phyloP scores from a whole-genome alignment of 2,329 filamentous ascomycete species.

The Fusarium concolor region DNA sequence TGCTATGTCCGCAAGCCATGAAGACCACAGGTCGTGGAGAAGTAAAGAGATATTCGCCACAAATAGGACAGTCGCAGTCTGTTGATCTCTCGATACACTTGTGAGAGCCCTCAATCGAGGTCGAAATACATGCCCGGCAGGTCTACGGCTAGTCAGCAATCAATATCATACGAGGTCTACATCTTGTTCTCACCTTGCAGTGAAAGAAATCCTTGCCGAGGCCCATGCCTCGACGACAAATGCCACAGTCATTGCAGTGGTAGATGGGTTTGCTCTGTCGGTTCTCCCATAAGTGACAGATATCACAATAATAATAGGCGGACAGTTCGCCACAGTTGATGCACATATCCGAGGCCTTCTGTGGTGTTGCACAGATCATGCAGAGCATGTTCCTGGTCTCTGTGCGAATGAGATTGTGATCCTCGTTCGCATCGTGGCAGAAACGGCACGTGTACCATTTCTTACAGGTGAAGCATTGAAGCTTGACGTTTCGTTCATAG shows the following conservation, averaged over 20 bases:
- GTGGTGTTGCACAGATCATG: slow-evolving; percentile 91
- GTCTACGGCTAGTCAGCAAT: slow-evolving; percentile 62
- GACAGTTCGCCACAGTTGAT: slow-evolving; percentile 79
- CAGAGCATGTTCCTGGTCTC: slow-evolving; percentile 96
- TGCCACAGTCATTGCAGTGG: slow-evolving; percentile 95
- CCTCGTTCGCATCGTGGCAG: slow-evolving; percentile 87
- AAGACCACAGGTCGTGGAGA: slow-evolving; percentile 90
- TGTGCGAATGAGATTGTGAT: slow-evolving; percentile 81
- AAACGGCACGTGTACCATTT: slow-evolving; percentile 96
- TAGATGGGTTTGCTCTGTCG: slow-evolving; percentile 92
- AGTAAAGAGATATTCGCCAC: slow-evolving; percentile 95
- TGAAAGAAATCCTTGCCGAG: slow-evolving; percentile 98
- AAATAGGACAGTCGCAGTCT: slow-evolving; percentile 96
- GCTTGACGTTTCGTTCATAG: slow-evolving; percentile 94
- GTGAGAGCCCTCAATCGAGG: slow-evolving; percentile 84
- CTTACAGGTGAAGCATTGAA: slow-evolving; percentile 90
- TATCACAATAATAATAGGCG: slow-evolving; percentile 91
- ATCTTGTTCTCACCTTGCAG: slow-evolving; percentile 78
- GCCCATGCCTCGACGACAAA: slow-evolving; percentile 90
- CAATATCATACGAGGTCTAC: background rate
- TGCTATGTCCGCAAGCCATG: slow-evolving; percentile 95
- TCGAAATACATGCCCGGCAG: slow-evolving; percentile 94
- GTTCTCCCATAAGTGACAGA: slow-evolving; percentile 98
- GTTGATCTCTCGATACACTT: slow-evolving; percentile 95
- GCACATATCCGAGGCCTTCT: slow-evolving; percentile 83